Conservation (phyloP, 352 stramenopile genomes). For the Phytophthora crassamura region DNA sequence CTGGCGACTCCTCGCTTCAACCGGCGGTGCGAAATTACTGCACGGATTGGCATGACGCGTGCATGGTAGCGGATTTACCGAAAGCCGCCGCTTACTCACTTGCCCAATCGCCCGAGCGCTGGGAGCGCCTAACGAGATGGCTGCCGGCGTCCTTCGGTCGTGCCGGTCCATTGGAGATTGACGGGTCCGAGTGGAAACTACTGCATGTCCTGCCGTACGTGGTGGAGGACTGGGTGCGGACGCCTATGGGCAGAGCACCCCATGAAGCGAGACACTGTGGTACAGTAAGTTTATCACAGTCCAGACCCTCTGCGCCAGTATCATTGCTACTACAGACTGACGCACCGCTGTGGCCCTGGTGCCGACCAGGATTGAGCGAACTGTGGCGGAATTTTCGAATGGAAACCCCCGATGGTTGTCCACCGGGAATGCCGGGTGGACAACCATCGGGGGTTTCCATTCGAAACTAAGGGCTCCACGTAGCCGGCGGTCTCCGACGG, state of each 20-base stretch:
- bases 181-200: background rate
- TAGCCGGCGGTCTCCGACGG: background rate
- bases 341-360: background rate
- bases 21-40: background rate
- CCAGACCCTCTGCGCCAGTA: background rate
- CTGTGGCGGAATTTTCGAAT: too few species aligned
- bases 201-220: slow-evolving; percentile 7
- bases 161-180: background rate
- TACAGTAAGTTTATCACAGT: background rate
- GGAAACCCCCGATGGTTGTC: too few species aligned
- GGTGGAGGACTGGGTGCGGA: background rate
- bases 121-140: background rate
- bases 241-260: background rate
- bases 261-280: slow-evolving; percentile 1
- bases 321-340: slow-evolving; percentile 1
- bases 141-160: background rate
- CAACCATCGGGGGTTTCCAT: background rate
- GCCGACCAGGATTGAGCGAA: background rate
- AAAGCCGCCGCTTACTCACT: background rate
- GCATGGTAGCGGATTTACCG: background rate
- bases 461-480: slow-evolving; percentile 1
- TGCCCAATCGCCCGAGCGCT: background rate
- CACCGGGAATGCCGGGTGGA: too few species aligned
- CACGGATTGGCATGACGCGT: too few species aligned
- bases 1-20: background rate